A percentile compares a stretch with the other conserved stretches of the same genome.
phyloP scores from a whole-genome alignment of 768 basidiomycete genomes.

The Trametes elegans region DNA sequence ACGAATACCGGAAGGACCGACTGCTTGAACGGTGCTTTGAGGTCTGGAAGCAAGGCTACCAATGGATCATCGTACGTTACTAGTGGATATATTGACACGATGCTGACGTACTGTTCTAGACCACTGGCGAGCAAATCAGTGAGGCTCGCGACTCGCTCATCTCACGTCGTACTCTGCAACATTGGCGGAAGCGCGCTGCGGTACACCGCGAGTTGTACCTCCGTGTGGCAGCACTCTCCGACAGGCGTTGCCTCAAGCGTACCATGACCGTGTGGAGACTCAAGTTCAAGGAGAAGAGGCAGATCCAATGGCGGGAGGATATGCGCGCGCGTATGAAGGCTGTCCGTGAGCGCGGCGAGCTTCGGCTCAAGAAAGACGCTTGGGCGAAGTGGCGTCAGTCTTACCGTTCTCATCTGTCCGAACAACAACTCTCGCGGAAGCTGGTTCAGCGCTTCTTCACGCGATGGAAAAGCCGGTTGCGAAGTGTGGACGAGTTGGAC shows the following conservation, averaged over 20 bases:
- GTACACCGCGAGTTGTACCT: constrained; percentile 39
- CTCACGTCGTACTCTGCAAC: constrained; percentile 54
- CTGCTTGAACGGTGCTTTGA: constrained; percentile 72
- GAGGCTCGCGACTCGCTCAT: constrained; percentile 68
- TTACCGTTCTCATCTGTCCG: constrained; percentile 49
- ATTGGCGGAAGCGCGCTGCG: constrained; percentile 52
- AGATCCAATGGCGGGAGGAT: constrained; percentile 59
- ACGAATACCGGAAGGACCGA: constrained; percentile 59
- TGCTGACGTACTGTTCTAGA: constrained; percentile 52
- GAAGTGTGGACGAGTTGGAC: constrained; percentile 43
- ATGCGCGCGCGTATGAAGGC: constrained; percentile 72
- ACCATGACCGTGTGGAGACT: constrained; percentile 53
- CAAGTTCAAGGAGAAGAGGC: constrained; percentile 52
- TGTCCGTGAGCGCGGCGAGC: constrained; percentile 55
- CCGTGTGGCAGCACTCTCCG: constrained; percentile 43
- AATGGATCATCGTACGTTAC: constrained; percentile 69
- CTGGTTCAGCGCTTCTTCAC: constrained; percentile 43
- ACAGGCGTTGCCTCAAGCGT: constrained; percentile 42
- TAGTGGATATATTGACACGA: constrained; percentile 19
- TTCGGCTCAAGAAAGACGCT: constrained; percentile 50
- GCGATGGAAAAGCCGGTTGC: constrained; percentile 53
- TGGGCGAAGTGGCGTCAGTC: constrained; percentile 69
- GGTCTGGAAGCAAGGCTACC: constrained; percentile 67
- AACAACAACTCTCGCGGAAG: constrained; percentile 47
- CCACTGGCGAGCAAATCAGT: constrained; percentile 65